These are phyloP conservation scores for Mycoemilia scoparia DNA, from an alignment of 192 early-diverging fungal genomes.

Conservation along the genomic window DNA sequence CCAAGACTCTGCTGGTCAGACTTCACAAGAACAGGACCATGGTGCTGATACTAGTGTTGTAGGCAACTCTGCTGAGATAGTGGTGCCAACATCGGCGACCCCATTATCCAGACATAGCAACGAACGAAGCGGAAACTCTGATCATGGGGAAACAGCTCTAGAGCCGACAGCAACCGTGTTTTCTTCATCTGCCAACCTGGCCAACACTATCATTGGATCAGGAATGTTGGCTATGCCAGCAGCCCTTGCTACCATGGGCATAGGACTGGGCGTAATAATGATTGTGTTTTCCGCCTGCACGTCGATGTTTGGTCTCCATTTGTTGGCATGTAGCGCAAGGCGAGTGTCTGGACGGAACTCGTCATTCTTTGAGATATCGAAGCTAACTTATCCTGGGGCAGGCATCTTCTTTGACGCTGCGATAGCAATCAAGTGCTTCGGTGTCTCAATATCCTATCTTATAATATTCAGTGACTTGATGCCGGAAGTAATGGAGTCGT, in stretches of 20 bases:
- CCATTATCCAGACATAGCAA: too few species aligned
- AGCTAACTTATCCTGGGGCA: slow-evolving; percentile 79
- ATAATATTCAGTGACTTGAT: slow-evolving; percentile 91
- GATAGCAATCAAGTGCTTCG: slow-evolving; percentile 98
- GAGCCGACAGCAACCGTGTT: slow-evolving; percentile 41
- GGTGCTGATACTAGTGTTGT: too few species aligned
- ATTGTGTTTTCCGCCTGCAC: slow-evolving; percentile 56
- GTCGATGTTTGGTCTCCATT: slow-evolving; percentile 68
- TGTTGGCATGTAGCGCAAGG: slow-evolving; percentile 61
- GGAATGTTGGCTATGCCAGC: slow-evolving; percentile 96
- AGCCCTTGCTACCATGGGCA: slow-evolving; percentile 68
- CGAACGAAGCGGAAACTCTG: too few species aligned
- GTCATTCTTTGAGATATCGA: slow-evolving; percentile 79
- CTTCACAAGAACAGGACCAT: too few species aligned
- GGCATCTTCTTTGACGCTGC: slow-evolving; percentile 82
- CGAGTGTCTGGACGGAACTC: slow-evolving; percentile 54
- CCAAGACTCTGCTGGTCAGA: too few species aligned
- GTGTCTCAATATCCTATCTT: slow-evolving; percentile 83
- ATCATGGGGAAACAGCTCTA: too few species aligned
- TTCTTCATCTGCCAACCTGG: slow-evolving; percentile 63
- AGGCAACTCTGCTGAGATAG: too few species aligned
- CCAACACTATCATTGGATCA: slow-evolving; percentile 91
- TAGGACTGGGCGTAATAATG: slow-evolving; percentile 62
- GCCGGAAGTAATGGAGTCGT: slow-evolving; percentile 39
- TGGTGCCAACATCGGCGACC: too few species aligned